Base-by-base conservation (phyloP, 768 basidiomycete species). In the Daedalea quercina region DNA sequence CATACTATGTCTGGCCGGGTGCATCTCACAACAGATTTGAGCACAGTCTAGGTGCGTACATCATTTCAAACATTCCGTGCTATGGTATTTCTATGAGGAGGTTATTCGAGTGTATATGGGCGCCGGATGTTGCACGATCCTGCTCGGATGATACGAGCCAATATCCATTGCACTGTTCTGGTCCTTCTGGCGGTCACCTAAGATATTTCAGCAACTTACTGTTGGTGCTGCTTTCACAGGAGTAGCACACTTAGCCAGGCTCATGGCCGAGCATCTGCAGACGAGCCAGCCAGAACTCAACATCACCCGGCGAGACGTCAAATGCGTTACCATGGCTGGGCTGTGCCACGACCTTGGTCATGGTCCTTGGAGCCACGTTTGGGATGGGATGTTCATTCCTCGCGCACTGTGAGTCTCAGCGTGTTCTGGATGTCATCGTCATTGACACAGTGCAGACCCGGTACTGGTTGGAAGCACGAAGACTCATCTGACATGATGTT, bases 341-440 rank as follows among this genome's bases (percentile, higher is more conserved):
- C 71, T 91, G 2, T 90, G 89, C 52, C 90, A 92, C 59, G 90
- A 92, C 65, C 78, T 92, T 3, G 90, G 88, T 0, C 90, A 91
- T 60, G 90, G 90, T 0, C 90, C 90, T 0, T 91, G 86, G 82
- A 85, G 82, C 54, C 90, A 93, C 64, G 84, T 92, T 8, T 93
- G 87, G 84, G 90, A 93, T 57, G 69, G 70, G 7, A 61, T 72
- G 49, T 90, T 89, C 65, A 89, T 93, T 48, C 87, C 87, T 0
- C 52, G 60, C 3, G 82, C 80, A 1, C 56, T 80, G 89, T 89
- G 60, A n/a, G 19, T 1, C 4, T 15, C 15, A 7, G 22, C 1
- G 12, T 33, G 33, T 42, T 15, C 11, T 22, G 22, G 23, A 47
- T 31, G 46, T 47, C 4, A 22, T 47, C 13, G 22, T 28, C 8